Base-by-base conservation (phyloP, 768 basidiomycete genomes). In the Boletus bicolor region DNA sequence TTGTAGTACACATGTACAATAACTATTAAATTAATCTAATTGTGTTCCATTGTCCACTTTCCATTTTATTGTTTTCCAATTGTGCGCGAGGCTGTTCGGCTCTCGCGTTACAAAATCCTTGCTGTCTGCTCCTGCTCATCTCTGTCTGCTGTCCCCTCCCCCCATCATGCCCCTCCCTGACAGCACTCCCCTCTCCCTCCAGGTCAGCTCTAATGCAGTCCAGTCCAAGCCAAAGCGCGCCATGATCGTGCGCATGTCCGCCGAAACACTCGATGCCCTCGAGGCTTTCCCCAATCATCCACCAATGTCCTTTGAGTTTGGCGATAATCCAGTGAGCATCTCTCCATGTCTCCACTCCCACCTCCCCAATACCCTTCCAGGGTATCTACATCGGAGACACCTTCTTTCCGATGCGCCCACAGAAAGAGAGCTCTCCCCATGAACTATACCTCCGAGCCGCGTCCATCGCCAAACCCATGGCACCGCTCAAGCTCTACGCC, bases 231-330 rank as follows among this genome's bases (percentile, higher is more conserved):
- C 83, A 12, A 89, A 88, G 75, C 79, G 79, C 26, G 89, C 89
- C 46, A 84, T 90, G 82, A 75, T 91, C 48, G 80, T 91, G 39
- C 84, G 87, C 54, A 78, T 91, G 80, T 83, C 89, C 5, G 77
- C 81, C 35, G 86, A 89, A 68, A 83, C 86, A 0, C 76, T 91
- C 56, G 83, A 88, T 53, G 85, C 85, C 1, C 79, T 91, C 42
- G 80, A 84, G 42, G 73, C 77, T 0, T 70, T 69, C 30, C 75
- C 76, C 48, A 75, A 76, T 37, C 69, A 76, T 15, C 76, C 77
- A 5, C 68, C 73, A 0, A 69, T 90, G 66, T 73, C 83, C 39
- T 80, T 91, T 56, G 79, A 84, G 57, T 87, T 90, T 64, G 82
- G 82, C 24, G 74, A 80, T 35, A 75, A 64, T 44, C 81, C 86